Conservation (phyloP, 352 stramenopile species). For the Globisporangium irregulare region DNA sequence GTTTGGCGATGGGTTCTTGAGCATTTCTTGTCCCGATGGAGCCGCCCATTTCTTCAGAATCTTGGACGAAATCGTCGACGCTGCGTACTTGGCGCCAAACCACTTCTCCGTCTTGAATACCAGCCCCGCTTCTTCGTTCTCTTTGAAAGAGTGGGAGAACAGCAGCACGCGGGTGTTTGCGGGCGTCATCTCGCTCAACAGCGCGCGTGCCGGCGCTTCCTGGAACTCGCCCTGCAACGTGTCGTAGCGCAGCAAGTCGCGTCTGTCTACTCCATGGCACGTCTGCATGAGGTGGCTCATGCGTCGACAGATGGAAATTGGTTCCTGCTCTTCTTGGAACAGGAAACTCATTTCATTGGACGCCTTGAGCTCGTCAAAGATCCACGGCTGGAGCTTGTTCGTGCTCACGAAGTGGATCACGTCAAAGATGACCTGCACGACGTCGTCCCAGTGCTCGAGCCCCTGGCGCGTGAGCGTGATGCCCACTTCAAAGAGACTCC, state of each 20-base stretch:
- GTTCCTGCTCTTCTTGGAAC: slow-evolving; percentile 61
- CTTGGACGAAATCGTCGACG: slow-evolving; percentile 28
- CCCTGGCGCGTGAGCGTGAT: slow-evolving; percentile 46
- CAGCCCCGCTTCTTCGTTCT: slow-evolving; percentile 10
- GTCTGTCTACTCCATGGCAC: slow-evolving; percentile 32
- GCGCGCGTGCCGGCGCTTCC: slow-evolving; percentile 10
- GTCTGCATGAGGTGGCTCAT: slow-evolving; percentile 61
- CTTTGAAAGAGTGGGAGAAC: slow-evolving; percentile 45
- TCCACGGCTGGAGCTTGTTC: slow-evolving; percentile 32
- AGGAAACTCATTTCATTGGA: slow-evolving; percentile 50
- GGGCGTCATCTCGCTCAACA: slow-evolving; percentile 46
- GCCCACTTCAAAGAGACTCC: slow-evolving; percentile 49
- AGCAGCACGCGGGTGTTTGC: slow-evolving; percentile 60
- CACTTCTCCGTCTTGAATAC: slow-evolving; percentile 37
- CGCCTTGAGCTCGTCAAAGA: slow-evolving; percentile 54
- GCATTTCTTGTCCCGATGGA: not conserved
- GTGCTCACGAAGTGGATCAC: slow-evolving; percentile 24
- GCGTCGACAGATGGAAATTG: slow-evolving; percentile 33
- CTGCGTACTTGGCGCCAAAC: slow-evolving; percentile 57
- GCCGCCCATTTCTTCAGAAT: slow-evolving; percentile 27
- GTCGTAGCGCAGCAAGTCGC: slow-evolving; percentile 60
- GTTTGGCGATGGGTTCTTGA: slow-evolving; percentile 35
- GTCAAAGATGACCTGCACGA: slow-evolving; percentile 51
- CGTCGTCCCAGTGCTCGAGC: slow-evolving; percentile 38
- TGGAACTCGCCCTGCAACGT: slow-evolving; percentile 52